phyloP scores from a whole-genome alignment of 805 yeast genomes.

The Wickerhamiella alocasiicola region DNA sequence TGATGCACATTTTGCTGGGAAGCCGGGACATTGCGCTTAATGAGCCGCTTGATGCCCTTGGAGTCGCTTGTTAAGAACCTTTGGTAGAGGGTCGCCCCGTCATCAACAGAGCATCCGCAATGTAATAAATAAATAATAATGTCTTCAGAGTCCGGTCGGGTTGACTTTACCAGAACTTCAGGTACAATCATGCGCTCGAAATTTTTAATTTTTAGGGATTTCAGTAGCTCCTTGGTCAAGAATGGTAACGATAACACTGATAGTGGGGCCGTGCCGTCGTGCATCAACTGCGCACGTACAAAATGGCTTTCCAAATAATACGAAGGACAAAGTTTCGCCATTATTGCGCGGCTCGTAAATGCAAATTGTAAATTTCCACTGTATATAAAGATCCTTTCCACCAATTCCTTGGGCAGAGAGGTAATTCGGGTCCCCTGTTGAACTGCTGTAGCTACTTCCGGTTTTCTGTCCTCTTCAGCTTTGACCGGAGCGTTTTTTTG shows the following conservation, averaged over 20 bases:
- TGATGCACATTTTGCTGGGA: not conserved
- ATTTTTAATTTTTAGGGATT: conserved; percentile 51
- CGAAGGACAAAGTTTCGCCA: conserved; percentile 23
- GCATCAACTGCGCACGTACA: conserved; percentile 16
- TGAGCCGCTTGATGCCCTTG: not conserved
- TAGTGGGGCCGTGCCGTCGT: conserved; percentile 2
- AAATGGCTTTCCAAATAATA: conserved; percentile 18
- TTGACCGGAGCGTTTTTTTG: too few relatives aligned
- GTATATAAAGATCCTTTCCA: conserved; percentile 31
- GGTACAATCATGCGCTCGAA: conserved; percentile 76
- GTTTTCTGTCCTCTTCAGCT: too few relatives aligned
- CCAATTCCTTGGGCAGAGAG: conserved; percentile 34
- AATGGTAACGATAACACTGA: conserved; percentile 19
- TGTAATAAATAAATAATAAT: conserved; percentile 23
- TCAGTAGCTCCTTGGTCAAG: conserved; percentile 22
- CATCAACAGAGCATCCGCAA: conserved; percentile 16
- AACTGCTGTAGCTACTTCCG: too few relatives aligned
- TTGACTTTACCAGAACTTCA: conserved; percentile 49
- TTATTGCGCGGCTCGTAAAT: conserved; percentile 26
- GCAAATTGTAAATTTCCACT: conserved; percentile 32
- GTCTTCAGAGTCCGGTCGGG: conserved; percentile 10
- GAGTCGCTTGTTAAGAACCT: conserved; percentile 9
- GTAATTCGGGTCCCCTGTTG: not conserved
- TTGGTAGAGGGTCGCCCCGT: conserved; percentile 12
- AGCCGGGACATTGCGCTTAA: not conserved